Base-by-base conservation (phyloP, 208 protist species). In the Pavlovales sp. region DNA sequence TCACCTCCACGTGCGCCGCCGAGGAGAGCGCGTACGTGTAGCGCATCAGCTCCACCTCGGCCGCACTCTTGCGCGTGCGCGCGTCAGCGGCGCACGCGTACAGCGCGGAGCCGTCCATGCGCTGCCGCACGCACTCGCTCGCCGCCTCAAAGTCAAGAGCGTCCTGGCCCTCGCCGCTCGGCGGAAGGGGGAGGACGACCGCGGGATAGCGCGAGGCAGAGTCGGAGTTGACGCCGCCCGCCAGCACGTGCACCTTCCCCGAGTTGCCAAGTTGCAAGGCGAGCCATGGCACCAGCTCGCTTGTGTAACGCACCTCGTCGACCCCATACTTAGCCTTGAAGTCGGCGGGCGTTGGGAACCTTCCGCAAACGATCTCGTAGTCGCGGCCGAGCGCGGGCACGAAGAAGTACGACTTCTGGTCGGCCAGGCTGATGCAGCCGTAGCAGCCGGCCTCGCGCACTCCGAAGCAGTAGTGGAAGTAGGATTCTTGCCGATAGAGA, bases 401-500 rank as follows among this genome's bases (percentile, higher is more conserved):
- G 86, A 92, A 92, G 41, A 92, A 85, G 40, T 77, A 71, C 32
- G 79, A 44, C 26, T 57, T 36, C 28, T 89, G 71, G 36, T 34
- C 30, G 41, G 71, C 76, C 41, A 92, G 81, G n/a, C 88, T 82
- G 39, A 92, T 84, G 22, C n/a, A 47, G 36, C 41, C 84, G 39
- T 37, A 89, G 75, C 83, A 91, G 78, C 85, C 91, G 14, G 89
- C 44, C 41, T 91, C 88, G 34, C 42, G 75, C 37, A 91, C 88
- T 66, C 91, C 91, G 88, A 91, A 90, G n/a, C 88, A 38, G 75
- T 84, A 91, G 78, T 86, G 86, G 77, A 92, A 92, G 91, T 82
- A 90, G 11, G 86, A 90, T 34, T 92, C 91, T 47, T 92, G 91
- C 38, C 91, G 83, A 86, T 91, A 92, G 67, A 90, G 41, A 34